phyloP scores from a whole-genome alignment of 805 yeast species.

The Saturnispora besseyi region DNA sequence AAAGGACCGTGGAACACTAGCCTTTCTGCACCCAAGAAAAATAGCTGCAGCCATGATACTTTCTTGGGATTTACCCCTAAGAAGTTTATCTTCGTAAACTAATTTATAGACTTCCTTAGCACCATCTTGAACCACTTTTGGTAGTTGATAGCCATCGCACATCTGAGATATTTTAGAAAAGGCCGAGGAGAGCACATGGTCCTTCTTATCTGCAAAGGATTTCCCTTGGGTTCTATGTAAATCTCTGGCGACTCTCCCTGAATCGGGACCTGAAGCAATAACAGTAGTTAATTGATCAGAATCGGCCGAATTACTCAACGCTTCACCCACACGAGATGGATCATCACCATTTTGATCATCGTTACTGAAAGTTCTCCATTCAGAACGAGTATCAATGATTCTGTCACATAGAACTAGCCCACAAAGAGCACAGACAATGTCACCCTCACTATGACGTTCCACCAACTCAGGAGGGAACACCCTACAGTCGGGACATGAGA shows the following conservation, averaged over 20 bases:
- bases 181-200: slow-evolving; percentile 80
- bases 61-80: slow-evolving; percentile 88
- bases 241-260: slow-evolving; percentile 80
- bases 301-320: slow-evolving; percentile 84
- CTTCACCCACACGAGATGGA: slow-evolving; percentile 99
- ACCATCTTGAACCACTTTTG: slow-evolving; percentile 93
- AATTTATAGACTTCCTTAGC: slow-evolving; percentile 93
- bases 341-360: slow-evolving; percentile 98
- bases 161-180: slow-evolving; percentile 86
- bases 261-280: slow-evolving; percentile 81
- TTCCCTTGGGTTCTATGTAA: slow-evolving; percentile 83
- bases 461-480: slow-evolving; percentile 92
- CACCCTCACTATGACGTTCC: slow-evolving; percentile 95
- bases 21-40: slow-evolving; percentile 87
- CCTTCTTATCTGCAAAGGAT: slow-evolving; percentile 77
- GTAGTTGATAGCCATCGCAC: slow-evolving; percentile 94
- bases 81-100: slow-evolving; percentile 75
- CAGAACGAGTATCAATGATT: slow-evolving; percentile 90
- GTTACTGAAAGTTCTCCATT: slow-evolving; percentile 97
- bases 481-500: slow-evolving; percentile 94
- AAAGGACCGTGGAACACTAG: slow-evolving; percentile 88
- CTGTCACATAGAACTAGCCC: slow-evolving; percentile 89
- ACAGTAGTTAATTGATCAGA: slow-evolving; percentile 88
- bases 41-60: slow-evolving; percentile 96
- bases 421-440: slow-evolving; percentile 96